These are phyloP conservation scores for Pythium sp. DNA, from an alignment of 352 stramenopile genomes.

Conservation along the genomic window DNA sequence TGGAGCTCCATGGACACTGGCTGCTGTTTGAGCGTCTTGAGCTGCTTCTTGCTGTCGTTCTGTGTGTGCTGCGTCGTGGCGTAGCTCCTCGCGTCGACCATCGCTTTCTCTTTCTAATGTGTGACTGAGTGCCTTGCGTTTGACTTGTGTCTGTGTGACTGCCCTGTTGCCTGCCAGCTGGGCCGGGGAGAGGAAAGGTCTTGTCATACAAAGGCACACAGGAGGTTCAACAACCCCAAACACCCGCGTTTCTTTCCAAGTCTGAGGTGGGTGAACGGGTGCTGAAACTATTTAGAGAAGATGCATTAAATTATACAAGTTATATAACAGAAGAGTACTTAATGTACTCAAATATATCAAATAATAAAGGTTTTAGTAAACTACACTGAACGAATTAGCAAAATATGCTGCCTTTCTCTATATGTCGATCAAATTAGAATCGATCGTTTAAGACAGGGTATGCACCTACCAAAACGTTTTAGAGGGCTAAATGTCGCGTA, in stretches of 20 bases:
- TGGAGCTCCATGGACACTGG: conserved; percentile 6
- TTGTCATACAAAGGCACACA: background rate
- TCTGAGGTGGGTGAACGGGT: conserved; percentile 1
- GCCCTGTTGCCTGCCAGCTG: background rate
- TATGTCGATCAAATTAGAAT: background rate
- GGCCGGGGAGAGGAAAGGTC: conserved; percentile 1
- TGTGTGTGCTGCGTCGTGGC: background rate
- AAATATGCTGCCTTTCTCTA: background rate
- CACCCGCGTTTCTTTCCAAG: background rate
- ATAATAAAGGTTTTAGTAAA: background rate
- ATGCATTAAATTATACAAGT: background rate
- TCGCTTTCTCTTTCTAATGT: conserved; percentile 5
- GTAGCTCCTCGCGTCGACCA: conserved; percentile 10
- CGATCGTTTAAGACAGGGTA: background rate
- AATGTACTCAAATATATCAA: background rate
- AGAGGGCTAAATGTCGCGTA: background rate
- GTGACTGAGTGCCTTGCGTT: background rate
- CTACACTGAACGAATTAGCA: too few species aligned
- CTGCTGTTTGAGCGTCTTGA: background rate
- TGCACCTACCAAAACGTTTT: background rate
- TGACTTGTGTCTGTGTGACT: background rate
- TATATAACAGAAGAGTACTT: background rate
- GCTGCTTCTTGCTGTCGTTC: background rate
- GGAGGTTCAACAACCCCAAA: background rate
- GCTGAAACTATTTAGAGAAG: background rate